phyloP scores from a whole-genome alignment of 768 basidiomycete genomes.

The Leccinum disarticulatum region DNA sequence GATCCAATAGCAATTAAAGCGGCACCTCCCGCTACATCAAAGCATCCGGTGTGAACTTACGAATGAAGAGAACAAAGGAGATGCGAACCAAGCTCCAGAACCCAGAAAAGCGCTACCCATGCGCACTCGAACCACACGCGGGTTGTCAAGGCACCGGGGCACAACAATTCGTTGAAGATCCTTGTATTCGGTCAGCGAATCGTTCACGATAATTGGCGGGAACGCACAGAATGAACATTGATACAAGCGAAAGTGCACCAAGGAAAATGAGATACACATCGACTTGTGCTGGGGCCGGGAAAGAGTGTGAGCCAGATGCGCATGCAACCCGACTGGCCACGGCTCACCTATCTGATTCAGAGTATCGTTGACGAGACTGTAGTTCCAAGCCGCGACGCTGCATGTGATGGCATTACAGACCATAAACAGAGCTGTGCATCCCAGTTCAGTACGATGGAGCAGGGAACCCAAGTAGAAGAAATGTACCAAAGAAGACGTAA shows the following conservation, averaged over 20 bases:
- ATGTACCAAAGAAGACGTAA: conserved; percentile 59
- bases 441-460: conserved; percentile 1
- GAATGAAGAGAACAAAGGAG: conserved; percentile 1
- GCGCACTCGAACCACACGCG: conserved; percentile 72
- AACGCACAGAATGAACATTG: conserved; percentile 60
- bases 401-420: conserved; percentile 64
- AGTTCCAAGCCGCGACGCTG: conserved; percentile 70
- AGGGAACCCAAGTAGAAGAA: not conserved
- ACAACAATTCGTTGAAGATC: conserved; percentile 58
- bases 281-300: conserved; percentile 39
- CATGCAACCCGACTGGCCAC: not conserved
- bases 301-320: conserved; percentile 11
- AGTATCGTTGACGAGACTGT: conserved; percentile 44
- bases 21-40: conserved; percentile 48
- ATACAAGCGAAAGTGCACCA: conserved; percentile 55
- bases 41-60: conserved; percentile 3
- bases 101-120: conserved; percentile 59
- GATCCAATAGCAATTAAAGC: conserved; percentile 45
- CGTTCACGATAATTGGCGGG: not conserved
- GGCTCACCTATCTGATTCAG: conserved; percentile 39
- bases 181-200: conserved; percentile 28
- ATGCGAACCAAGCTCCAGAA: conserved; percentile 58
- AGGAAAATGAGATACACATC: conserved; percentile 62
- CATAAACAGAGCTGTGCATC: conserved; percentile 51
- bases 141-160: conserved; percentile 49